Evolutionary conservation across 106 monocot species (phyloP), one percentile per base, ranked within the genome.

Genomic region (Dendrobium nobile): DNA sequence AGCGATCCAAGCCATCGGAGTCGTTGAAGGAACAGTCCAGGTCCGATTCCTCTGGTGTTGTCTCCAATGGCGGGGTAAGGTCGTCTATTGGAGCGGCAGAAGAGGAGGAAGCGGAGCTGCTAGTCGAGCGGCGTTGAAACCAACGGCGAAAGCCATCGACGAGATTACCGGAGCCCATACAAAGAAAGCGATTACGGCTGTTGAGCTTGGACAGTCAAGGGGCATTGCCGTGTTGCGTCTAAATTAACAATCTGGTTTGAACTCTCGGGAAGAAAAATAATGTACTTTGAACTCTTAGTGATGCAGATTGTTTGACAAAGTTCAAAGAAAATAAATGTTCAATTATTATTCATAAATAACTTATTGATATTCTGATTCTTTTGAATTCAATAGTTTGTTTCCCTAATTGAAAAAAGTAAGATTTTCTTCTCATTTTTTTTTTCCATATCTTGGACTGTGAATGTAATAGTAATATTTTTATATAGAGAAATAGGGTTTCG

Each of bases 71-170:
- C 26, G 55, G 68, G 9, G 40, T 75, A 16, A 1, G 58, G 47
- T 33, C 73, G 61, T 26, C 47, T 31, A 51, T 33, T n/a, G 28
- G n/a, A n/a, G 41, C 20, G 19, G 78, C 31, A 4, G 77, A 47
- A 10, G 80, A 15, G 11, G 67, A 5, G 72, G 54, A 20, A 67
- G 77, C 15, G 51, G 64, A 37, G 58, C 74, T 37, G 41, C 33
- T 40, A 2, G 27, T 51, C 45, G 75, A 75, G 82, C 91, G 88
- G 74, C 88, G 86, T 28, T 86, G 82, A 82, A 91, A 84, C 88
- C 81, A 88, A 77, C 88, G 88, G 75, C 91, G 91, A 16, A 91
- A 82, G 67, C 88, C 88, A 70, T 84, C 88, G 58, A 86, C 91
- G 77, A 91, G 73, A 41, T 84, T 74, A 2, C 90, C 90, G 75